Conservation (phyloP, 75 land plant genomes). For the Selaginella tamariscina region DNA sequence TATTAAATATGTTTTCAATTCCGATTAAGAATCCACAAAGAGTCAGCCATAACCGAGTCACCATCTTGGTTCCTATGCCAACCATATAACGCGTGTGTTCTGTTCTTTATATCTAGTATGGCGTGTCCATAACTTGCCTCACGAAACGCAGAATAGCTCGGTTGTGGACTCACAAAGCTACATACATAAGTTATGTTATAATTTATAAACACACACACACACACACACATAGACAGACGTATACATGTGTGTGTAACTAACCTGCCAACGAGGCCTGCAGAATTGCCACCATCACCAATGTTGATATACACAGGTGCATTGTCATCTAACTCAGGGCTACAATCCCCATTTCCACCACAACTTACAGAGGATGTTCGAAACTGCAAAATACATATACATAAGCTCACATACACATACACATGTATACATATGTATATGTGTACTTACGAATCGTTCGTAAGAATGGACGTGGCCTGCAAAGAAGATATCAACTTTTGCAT, state of each 20-base stretch:
- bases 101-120: slow-evolving; percentile 6
- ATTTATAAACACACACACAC: too few relatives aligned
- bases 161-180: slow-evolving; percentile 8
- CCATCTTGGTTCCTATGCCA: slow-evolving; percentile 11
- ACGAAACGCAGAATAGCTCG: slow-evolving; percentile 2
- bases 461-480: slow-evolving; percentile 97
- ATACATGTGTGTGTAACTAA: too few relatives aligned
- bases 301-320: slow-evolving; percentile 60
- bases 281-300: slow-evolving; percentile 93
- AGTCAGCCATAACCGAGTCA: slow-evolving; percentile 9
- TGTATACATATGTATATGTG: slow-evolving; percentile 1
- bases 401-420: background rate
- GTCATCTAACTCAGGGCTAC: slow-evolving; percentile 39
- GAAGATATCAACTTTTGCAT: slow-evolving; percentile 60
- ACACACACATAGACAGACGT: too few relatives aligned
- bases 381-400: slow-evolving; percentile 30
- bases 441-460: slow-evolving; percentile 84
- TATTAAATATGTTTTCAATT: too few relatives aligned
- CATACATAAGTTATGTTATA: too few relatives aligned
- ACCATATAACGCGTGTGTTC: background rate
- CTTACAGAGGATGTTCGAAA: slow-evolving; percentile 60
- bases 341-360: slow-evolving; percentile 45
- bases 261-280: slow-evolving; percentile 73
- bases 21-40: slow-evolving; percentile 6
- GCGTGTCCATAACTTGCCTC: slow-evolving; percentile 8